These are phyloP conservation scores for Ploettnerulaceae sp. DNA, from an alignment of 2,329 filamentous ascomycete genomes.

Conservation along the genomic window DNA sequence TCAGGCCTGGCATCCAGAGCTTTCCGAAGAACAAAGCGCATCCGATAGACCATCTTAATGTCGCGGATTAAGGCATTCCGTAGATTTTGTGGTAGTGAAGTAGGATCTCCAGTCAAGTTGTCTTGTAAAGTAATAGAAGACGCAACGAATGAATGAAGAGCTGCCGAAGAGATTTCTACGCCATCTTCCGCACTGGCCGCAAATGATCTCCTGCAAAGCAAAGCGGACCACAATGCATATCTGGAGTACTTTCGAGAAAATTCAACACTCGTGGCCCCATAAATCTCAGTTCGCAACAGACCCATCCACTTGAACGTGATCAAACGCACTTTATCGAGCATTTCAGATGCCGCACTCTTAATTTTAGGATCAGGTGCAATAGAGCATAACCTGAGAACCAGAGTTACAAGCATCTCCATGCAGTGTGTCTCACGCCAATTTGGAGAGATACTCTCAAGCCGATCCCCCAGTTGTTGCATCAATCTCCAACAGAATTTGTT, in stretches of 20 bases:
- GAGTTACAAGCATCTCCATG: constrained; percentile 53
- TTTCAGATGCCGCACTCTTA: neutral
- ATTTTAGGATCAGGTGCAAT: constrained; percentile 26
- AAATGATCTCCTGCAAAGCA: constrained; percentile 51
- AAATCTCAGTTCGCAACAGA: constrained; percentile 43
- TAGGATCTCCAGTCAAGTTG: constrained; percentile 38
- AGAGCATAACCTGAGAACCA: constrained; percentile 44
- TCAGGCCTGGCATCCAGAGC: constrained; percentile 34
- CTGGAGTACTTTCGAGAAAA: constrained; percentile 37
- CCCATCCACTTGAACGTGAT: constrained; percentile 48
- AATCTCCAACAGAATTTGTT: constrained; percentile 45
- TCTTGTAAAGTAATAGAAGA: constrained; percentile 45
- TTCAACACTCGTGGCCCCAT: constrained; percentile 36
- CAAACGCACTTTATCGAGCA: constrained; percentile 41
- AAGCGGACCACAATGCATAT: constrained; percentile 49
- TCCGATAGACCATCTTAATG: constrained; percentile 38
- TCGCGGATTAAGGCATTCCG: constrained; percentile 44
- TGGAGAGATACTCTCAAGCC: constrained; percentile 41
- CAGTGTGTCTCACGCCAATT: constrained; percentile 56
- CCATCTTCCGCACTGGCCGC: constrained; percentile 13
- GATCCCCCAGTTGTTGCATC: constrained; percentile 42
- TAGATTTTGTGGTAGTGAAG: constrained; percentile 33
- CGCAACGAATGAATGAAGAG: constrained; percentile 35
- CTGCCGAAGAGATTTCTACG: constrained; percentile 1
- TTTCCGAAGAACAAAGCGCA: constrained; percentile 35